Evolutionary conservation across 441 rosid genomes (phyloP).

Genomic region (Jatropha multifida): DNA sequence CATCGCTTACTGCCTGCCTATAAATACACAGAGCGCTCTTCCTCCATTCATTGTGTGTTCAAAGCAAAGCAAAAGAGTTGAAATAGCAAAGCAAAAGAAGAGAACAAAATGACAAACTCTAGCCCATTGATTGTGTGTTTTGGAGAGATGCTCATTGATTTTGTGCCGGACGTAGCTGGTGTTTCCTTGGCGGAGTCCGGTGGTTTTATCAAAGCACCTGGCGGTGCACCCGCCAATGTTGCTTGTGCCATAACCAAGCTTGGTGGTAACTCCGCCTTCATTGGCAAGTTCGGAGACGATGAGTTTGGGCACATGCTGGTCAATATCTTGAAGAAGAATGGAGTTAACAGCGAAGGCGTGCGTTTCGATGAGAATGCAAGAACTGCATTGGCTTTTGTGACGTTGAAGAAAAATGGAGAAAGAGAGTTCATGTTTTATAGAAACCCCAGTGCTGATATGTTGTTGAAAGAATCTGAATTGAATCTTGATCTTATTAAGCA

Average conservation of each 20-base stretch:
- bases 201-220: constrained; percentile 69
- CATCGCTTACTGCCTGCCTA: too few relatives aligned
- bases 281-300: constrained; percentile 81
- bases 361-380: constrained; percentile 59
- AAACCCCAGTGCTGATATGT: constrained; percentile 82
- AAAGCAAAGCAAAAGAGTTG: too few relatives aligned
- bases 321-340: constrained; percentile 52
- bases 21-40: too few relatives aligned
- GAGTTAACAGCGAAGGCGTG: constrained; percentile 57
- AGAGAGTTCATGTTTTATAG: constrained; percentile 80
- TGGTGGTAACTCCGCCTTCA: constrained; percentile 65
- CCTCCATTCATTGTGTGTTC: too few relatives aligned
- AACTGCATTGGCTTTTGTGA: constrained; percentile 77
- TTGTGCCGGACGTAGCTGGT: constrained; percentile 63
- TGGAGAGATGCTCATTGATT: constrained; percentile 81
- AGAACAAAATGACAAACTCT: constrained; percentile 25
- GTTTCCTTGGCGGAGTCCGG: constrained; percentile 68
- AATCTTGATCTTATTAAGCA: constrained; percentile 50
- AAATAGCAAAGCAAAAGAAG: too few relatives aligned
- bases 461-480: constrained; percentile 61
- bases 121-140: constrained; percentile 48
- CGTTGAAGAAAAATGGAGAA: constrained; percentile 58
- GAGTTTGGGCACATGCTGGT: constrained; percentile 82
- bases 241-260: constrained; percentile 75
- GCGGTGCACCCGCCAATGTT: constrained; percentile 86